Evolutionary conservation across 2,329 filamentous ascomycete species (phyloP).

Genomic region (Neopestalotiopsis clavispora): DNA sequence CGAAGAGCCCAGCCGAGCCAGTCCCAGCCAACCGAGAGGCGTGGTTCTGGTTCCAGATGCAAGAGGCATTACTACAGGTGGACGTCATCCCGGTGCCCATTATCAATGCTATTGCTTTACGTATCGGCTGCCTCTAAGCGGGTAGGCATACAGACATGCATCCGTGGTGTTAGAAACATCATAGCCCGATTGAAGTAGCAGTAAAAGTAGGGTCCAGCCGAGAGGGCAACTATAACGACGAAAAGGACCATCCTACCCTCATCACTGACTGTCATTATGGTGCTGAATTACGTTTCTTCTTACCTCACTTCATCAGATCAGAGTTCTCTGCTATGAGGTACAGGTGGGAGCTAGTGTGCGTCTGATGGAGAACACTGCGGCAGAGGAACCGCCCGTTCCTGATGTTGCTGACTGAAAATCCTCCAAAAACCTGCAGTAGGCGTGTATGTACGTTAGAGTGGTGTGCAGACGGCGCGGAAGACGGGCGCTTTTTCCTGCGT

Average conservation of each 20-base stretch:
- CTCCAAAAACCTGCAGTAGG: neutral
- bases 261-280: neutral
- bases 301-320: neutral
- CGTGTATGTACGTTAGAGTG: neutral
- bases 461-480: constrained; percentile 3
- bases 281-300: neutral
- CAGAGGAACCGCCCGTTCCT: constrained; percentile 8
- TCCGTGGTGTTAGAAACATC: neutral
- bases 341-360: neutral
- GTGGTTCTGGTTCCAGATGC: constrained; percentile 4
- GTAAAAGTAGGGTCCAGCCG: neutral
- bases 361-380: neutral
- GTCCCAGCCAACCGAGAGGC: neutral
- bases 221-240: neutral
- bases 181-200: neutral
- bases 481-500: neutral
- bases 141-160: neutral
- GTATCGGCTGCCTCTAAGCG: constrained; percentile 14
- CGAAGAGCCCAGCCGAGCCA: neutral
- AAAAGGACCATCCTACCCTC: neutral
- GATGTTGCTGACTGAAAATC: constrained; percentile 4
- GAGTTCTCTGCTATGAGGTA: neutral
- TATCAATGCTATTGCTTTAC: constrained; percentile 15
- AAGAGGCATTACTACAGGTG: constrained; percentile 5
- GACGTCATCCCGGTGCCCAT: constrained; percentile 4